Base-by-base conservation (phyloP, 768 basidiomycete species). In the Pleurotus eryngii region DNA sequence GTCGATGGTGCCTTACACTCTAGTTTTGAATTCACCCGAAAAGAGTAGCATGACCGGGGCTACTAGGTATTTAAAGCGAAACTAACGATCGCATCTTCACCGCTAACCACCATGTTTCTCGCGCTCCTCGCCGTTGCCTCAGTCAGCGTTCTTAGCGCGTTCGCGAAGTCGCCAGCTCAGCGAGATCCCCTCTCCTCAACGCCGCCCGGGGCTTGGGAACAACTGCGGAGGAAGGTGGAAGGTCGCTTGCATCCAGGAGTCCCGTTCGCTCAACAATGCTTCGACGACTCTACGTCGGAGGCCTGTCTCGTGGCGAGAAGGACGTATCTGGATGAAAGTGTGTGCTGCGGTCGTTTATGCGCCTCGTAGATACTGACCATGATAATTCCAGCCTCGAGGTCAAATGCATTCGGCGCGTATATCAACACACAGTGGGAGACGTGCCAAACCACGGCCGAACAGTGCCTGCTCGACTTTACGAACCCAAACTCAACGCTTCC, bases 361-460 rank as follows among this genome's bases (percentile, higher is more conserved):
- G 0, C 24, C 42, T 4, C 51, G n/a, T 38, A 0, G 11, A 35
- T 35, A 2, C 30, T 35, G 30, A 35, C 3, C 3, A 3, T 9
- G 1, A 35, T 35, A 35, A 35, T 35, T 7, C 17, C 54, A 68
- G 67, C 46, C 14, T 58, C 62, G n/a, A 63, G 70, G 1, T 57
- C 68, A 24, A 60, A 60, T 22, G n/a, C 39, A 5, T 63, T 70
- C 5, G 63, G 66, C 18, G 70, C 62, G 4, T 74, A 72, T 55
- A 72, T 73, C 27, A 68, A 72, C 57, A 64, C 76, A 0, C 79
- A 84, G 60, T 84, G 79, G 80, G 83, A 83, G 59, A 80, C 79
- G 1, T 86, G 84, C 63, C 81, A 83, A 65, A 56, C 66, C 9
- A 72, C 71, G 0, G 68, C 71, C 6, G 70, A 76, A 14, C 73